These are phyloP conservation scores for Sisymbrium altissimum DNA, from an alignment of 345 rosid species.

Conservation along the genomic window DNA sequence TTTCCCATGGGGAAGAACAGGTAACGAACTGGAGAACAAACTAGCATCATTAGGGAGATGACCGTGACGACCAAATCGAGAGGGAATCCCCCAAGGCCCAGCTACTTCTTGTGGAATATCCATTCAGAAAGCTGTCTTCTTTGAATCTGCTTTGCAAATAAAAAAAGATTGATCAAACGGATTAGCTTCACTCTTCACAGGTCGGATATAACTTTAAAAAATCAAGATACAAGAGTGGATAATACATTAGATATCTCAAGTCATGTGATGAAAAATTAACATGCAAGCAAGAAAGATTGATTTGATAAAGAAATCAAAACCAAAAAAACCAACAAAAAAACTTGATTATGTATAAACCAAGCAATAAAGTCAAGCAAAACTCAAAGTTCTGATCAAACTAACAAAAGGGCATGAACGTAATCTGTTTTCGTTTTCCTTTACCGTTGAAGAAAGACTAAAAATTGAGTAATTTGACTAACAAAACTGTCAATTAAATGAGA, in stretches of 20 bases:
- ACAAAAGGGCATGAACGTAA: constrained; percentile 5
- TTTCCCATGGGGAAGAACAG: constrained; percentile 74
- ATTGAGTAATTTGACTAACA: constrained; percentile 20
- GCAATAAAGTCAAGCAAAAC: not conserved
- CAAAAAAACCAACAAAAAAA: not conserved
- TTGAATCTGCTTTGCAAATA: constrained; percentile 15
- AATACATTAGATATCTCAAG: constrained; percentile 3
- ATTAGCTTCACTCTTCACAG: constrained; percentile 1
- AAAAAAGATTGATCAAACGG: not conserved
- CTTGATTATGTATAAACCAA: constrained; percentile 5
- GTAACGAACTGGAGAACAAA: constrained; percentile 82
- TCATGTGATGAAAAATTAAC: constrained; percentile 27
- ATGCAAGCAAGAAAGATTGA: constrained; percentile 30
- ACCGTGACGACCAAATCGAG: constrained; percentile 41
- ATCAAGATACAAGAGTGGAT: constrained; percentile 2
- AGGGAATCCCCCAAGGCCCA: constrained; percentile 42
- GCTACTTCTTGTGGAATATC: constrained; percentile 35
- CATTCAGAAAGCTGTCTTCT: constrained; percentile 24
- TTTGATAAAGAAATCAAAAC: not conserved
- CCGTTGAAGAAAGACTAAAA: constrained; percentile 9
- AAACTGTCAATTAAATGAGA: not conserved
- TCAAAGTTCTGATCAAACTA: not conserved
- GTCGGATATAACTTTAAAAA: not conserved
- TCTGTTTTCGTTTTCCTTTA: not conserved
- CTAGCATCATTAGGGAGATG: constrained; percentile 58